Percentiles rank a stretch among this genome's conserved stretches.
phyloP scores from a whole-genome alignment of 2,329 filamentous ascomycete species.

The Colletotrichum sp. region DNA sequence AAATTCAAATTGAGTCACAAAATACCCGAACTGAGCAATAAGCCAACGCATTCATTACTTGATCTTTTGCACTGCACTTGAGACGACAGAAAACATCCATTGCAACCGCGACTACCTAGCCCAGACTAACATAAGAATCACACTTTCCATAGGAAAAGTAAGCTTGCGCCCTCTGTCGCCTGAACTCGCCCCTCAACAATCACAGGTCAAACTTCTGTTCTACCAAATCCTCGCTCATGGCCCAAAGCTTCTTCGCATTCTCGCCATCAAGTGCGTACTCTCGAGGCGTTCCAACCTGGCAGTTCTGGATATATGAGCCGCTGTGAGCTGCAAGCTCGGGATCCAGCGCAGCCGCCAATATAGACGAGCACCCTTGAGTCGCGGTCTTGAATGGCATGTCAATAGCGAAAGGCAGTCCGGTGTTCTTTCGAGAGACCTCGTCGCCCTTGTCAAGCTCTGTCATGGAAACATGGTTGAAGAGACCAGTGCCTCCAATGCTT shows the following conservation, averaged over 20 bases:
- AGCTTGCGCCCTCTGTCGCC: neutral
- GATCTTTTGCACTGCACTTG: no score
- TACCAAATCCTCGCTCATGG: neutral
- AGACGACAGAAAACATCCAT: no score
- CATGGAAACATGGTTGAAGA: neutral
- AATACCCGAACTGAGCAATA: neutral
- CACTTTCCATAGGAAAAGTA: neutral
- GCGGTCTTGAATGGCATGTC: neutral
- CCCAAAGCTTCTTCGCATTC: neutral
- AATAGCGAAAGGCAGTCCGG: neutral
- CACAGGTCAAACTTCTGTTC: neutral
- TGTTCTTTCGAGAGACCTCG: neutral
- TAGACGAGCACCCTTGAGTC: neutral
- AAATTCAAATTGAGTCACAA: neutral
- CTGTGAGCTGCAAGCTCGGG: neutral
- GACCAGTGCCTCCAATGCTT: neutral
- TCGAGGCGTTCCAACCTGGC: neutral
- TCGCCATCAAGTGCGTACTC: neutral
- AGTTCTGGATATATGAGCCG: neutral
- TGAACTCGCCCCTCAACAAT: neutral
- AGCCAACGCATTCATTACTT: neutral
- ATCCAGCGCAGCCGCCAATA: neutral
- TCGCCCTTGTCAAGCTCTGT: neutral
- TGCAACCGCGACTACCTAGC: no score
- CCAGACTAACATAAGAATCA: neutral